Evolutionary conservation across 768 basidiomycete species (phyloP).

Genomic region (Tylopilus sp.): DNA sequence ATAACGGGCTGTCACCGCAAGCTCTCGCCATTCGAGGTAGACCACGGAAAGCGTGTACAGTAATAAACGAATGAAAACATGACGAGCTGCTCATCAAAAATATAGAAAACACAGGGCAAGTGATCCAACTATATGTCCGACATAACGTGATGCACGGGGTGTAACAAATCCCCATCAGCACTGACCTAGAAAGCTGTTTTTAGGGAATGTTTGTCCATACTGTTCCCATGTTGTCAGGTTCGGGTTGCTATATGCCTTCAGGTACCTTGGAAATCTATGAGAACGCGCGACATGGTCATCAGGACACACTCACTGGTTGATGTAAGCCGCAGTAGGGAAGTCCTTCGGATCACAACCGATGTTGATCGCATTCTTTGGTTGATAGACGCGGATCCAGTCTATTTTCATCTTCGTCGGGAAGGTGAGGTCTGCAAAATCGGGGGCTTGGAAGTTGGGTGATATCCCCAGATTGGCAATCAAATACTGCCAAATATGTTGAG

Average conservation of each 20-base stretch:
- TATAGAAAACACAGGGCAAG: conserved; percentile 7
- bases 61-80: conserved; percentile 22
- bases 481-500: conserved; percentile 46
- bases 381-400: conserved; percentile 92
- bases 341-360: conserved; percentile 81
- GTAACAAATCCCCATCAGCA: conserved; percentile 39
- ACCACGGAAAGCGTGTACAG: conserved; percentile 11
- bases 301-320: conserved; percentile 51
- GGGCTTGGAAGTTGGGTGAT: conserved; percentile 71
- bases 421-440: conserved; percentile 66
- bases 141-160: conserved; percentile 2
- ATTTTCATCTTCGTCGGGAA: conserved; percentile 77
- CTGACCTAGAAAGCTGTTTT: conserved; percentile 55
- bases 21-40: conserved; percentile 1
- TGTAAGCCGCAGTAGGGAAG: conserved; percentile 82
- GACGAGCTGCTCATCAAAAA: conserved; percentile 4
- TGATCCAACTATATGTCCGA: conserved; percentile 7
- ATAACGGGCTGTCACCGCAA: conserved; percentile 3
- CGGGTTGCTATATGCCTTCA: conserved; percentile 77
- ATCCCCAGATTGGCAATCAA: conserved; percentile 84
- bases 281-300: background rate
- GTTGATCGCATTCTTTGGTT: conserved; percentile 63
- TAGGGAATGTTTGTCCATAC: conserved; percentile 65
- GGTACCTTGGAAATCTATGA: conserved; percentile 33
- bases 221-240: conserved; percentile 75